Conservation (phyloP, 306 rosid genomes). For the Inga oerstediana region DNA sequence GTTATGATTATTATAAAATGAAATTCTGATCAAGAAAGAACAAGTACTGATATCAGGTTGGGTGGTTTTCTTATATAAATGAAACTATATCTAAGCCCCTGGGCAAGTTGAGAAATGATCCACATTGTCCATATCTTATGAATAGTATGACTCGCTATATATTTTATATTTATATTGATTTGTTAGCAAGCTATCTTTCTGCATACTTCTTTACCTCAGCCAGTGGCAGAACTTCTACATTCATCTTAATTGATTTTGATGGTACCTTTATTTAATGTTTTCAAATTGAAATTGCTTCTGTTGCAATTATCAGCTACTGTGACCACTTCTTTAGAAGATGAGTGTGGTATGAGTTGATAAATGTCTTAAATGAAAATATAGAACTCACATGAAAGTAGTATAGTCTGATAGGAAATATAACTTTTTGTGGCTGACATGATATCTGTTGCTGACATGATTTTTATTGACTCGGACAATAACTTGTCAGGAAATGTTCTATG, state of each 20-base stretch:
- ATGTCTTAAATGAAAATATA: not conserved
- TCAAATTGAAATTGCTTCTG: conserved; percentile 16
- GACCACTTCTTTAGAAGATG: conserved; percentile 8
- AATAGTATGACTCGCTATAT: not conserved
- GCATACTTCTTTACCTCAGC: not conserved
- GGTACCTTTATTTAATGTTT: not conserved
- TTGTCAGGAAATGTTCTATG: conserved; percentile 63
- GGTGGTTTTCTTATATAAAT: not conserved
- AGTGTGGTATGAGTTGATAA: not conserved
- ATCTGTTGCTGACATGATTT: not conserved
- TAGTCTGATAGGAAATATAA: not conserved
- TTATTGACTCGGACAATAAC: conserved; percentile 46
- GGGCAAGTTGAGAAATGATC: not conserved
- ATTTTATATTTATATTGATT: not conserved
- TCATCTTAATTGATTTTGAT: conserved; percentile 24
- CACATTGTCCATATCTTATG: not conserved
- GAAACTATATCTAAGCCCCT: not conserved
- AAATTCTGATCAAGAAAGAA: not conserved
- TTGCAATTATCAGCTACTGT: conserved; percentile 7
- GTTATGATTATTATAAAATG: not conserved
- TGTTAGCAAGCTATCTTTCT: not conserved
- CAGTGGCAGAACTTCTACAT: not conserved
- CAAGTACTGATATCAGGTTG: not conserved
- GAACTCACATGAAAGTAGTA: conserved; percentile 1
- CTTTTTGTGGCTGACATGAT: not conserved